Evolutionary conservation across 768 basidiomycete species (phyloP).

Genomic region (Tricholoma hemisulphureum): DNA sequence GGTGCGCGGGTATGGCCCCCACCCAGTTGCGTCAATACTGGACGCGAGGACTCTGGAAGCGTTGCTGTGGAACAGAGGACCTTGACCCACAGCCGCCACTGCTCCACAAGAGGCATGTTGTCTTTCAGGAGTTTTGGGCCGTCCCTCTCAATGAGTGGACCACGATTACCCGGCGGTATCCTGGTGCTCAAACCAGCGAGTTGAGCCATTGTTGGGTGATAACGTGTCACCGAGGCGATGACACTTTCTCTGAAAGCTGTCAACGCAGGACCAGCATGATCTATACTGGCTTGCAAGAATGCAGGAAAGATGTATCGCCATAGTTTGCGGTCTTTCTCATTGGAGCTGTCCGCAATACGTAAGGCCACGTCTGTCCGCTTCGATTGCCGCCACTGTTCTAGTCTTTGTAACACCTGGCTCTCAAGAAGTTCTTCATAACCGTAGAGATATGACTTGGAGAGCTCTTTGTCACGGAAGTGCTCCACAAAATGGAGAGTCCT

Average conservation of each 20-base stretch:
- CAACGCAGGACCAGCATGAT: slow-evolving; percentile 42
- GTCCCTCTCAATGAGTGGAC: slow-evolving; percentile 46
- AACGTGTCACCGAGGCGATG: slow-evolving; percentile 66
- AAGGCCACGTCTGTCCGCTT: slow-evolving; percentile 56
- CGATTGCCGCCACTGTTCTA: slow-evolving; percentile 66
- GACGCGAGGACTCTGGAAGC: slow-evolving; percentile 57
- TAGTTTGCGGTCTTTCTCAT: slow-evolving; percentile 64
- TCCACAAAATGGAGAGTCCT: slow-evolving; percentile 44
- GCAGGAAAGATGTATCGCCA: slow-evolving; percentile 75
- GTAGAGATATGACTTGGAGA: slow-evolving; percentile 48
- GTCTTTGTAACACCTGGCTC: slow-evolving; percentile 53
- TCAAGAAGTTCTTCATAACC: slow-evolving; percentile 71
- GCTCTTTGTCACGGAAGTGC: slow-evolving; percentile 49
- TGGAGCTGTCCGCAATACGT: slow-evolving; percentile 68
- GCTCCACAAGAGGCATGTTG: slow-evolving; percentile 58
- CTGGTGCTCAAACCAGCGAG: slow-evolving; percentile 69
- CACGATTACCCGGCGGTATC: slow-evolving; percentile 47
- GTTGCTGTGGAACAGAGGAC: slow-evolving; percentile 81
- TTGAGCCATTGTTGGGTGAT: slow-evolving; percentile 68
- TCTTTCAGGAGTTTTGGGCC: slow-evolving; percentile 53
- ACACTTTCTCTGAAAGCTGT: slow-evolving; percentile 60
- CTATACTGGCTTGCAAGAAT: slow-evolving; percentile 57
- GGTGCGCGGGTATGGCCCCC: slow-evolving; percentile 70
- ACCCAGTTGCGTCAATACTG: slow-evolving; percentile 50
- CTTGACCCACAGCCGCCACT: slow-evolving; percentile 85